These are phyloP conservation scores for Passiflora organensis DNA, from an alignment of 345 rosid species.

Conservation along the genomic window DNA sequence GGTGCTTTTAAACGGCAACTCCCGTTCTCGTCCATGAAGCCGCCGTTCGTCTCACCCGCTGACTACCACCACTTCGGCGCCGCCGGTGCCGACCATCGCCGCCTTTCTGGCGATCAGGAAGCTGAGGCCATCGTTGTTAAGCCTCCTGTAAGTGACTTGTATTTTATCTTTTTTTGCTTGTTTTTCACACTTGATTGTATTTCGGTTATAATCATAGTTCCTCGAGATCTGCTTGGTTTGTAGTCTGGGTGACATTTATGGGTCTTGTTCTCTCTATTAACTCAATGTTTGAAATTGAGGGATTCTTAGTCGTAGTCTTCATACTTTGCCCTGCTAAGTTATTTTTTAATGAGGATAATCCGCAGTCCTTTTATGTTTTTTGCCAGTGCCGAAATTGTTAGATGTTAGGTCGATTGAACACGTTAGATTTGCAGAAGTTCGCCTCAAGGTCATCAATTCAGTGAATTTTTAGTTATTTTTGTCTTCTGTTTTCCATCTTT, in stretches of 20 bases:
- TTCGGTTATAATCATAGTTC: slow-evolving; percentile 6
- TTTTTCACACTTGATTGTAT: slow-evolving; percentile 2
- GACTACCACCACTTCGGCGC: slow-evolving; percentile 69
- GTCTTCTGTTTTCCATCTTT: too few species aligned
- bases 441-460: too few species aligned
- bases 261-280: background rate
- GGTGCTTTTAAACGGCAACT: slow-evolving; percentile 42
- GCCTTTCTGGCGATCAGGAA: slow-evolving; percentile 43
- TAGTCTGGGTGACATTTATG: background rate
- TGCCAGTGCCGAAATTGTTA: too few species aligned
- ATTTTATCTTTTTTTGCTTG: slow-evolving; percentile 1
- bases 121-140: slow-evolving; percentile 54
- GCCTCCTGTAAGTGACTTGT: slow-evolving; percentile 49
- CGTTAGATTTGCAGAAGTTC: too few species aligned
- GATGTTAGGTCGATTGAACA: too few species aligned
- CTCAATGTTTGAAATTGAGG: background rate
- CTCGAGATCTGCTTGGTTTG: slow-evolving; percentile 28
- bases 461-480: too few species aligned
- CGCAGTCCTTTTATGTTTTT: too few species aligned
- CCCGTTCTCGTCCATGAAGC: slow-evolving; percentile 58
- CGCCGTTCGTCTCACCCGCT: slow-evolving; percentile 56
- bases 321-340: background rate
- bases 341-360: too few species aligned
- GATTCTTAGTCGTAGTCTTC: background rate
- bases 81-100: slow-evolving; percentile 29